A percentile compares a stretch with the other conserved stretches of the same genome.
Conservation (phyloP, 1,284 basidiomycete genomes). For the Trametes sp. region DNA sequence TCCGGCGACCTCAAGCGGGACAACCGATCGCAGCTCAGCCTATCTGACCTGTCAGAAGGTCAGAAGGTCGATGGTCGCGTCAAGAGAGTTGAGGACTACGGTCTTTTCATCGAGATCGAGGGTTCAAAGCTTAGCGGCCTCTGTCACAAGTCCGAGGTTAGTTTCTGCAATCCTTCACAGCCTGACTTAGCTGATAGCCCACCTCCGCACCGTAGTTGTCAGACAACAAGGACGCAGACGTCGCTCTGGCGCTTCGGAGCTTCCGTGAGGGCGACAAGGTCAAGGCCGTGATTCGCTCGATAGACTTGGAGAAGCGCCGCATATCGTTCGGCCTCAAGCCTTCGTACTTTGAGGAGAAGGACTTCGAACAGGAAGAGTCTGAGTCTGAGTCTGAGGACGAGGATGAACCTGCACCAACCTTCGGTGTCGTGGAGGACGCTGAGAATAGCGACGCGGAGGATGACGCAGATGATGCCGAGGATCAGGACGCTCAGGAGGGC, state of each 20-base stretch:
- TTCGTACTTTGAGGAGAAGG: conserved; percentile 78
- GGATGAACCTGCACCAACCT: conserved; percentile 33
- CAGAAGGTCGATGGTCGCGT: conserved; percentile 81
- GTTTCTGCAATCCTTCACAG: not conserved
- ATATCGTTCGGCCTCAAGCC: conserved; percentile 92
- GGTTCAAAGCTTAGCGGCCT: conserved; percentile 87
- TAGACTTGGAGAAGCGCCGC: conserved; percentile 79
- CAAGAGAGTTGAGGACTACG: conserved; percentile 86
- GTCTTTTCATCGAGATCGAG: conserved; percentile 90
- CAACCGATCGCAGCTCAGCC: conserved; percentile 49
- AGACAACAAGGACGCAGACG: conserved; percentile 84
- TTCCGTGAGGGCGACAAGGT: conserved; percentile 91
- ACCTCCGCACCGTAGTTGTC: conserved; percentile 62
- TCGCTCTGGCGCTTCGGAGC: conserved; percentile 77
- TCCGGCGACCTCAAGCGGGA: conserved; percentile 60
- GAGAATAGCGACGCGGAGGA: conserved; percentile 24
- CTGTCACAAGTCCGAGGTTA: conserved; percentile 93
- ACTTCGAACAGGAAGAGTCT: conserved; percentile 50
- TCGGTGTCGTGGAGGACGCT: conserved; percentile 44
- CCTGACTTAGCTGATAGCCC: not conserved
- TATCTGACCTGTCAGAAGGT: conserved; percentile 73
- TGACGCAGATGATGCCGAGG: conserved; percentile 20
- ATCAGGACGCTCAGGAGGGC: conserved; percentile 37
- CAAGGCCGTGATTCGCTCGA: conserved; percentile 78
- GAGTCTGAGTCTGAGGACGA: conserved; percentile 44